Evolutionary conservation across 2,329 filamentous ascomycete genomes (phyloP).

Genomic region (Cercospora sojina): DNA sequence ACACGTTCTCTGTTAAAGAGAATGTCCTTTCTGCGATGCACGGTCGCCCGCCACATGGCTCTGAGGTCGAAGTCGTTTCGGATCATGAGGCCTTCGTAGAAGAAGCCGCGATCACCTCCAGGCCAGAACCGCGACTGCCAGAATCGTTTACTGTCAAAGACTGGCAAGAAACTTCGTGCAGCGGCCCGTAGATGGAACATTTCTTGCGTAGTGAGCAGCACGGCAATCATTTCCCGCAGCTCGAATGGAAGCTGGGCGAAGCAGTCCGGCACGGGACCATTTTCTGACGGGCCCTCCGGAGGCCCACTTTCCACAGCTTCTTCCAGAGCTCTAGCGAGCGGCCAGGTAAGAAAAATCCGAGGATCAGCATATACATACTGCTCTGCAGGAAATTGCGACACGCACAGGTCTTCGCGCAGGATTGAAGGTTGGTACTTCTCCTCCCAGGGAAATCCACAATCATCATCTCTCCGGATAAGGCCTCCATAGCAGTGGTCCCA

Average conservation of each 20-base stretch:
- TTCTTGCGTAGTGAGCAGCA: background rate
- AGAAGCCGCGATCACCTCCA: background rate
- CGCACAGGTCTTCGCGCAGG: too few species aligned
- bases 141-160: background rate
- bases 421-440: too few species aligned
- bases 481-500: too few species aligned
- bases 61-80: background rate
- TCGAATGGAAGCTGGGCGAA: background rate
- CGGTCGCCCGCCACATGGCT: background rate
- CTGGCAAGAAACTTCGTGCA: background rate
- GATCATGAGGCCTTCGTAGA: background rate
- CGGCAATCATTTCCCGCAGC: background rate
- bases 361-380: background rate
- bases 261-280: background rate
- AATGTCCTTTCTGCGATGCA: too few species aligned
- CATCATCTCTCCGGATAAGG: too few species aligned
- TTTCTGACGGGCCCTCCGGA: background rate
- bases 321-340: too few species aligned
- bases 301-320: too few species aligned
- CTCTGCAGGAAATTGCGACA: too few species aligned
- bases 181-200: background rate
- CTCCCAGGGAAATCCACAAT: too few species aligned
- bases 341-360: background rate
- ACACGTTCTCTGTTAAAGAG: background rate
- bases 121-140: background rate